Evolutionary conservation across 2,329 filamentous ascomycete species (phyloP).

Genomic region (Penicillium sp.): DNA sequence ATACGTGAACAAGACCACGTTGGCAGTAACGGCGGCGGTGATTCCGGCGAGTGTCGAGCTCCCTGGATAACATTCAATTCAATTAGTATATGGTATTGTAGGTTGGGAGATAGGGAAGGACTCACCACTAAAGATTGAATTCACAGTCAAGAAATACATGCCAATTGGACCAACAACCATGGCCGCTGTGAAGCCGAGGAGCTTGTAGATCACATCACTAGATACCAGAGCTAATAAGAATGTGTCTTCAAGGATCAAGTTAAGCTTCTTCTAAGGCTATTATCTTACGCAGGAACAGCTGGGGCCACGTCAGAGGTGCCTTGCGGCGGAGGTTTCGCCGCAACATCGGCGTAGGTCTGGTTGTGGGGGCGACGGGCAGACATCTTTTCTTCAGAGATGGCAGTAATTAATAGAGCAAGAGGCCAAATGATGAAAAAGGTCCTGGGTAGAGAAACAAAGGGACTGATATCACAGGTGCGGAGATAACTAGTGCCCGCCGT

Average conservation of each 20-base stretch:
- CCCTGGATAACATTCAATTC: constrained; percentile 46
- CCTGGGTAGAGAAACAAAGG: background rate
- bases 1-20: constrained; percentile 83
- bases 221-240: constrained; percentile 28
- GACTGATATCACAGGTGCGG: constrained; percentile 1
- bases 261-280: background rate
- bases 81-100: background rate
- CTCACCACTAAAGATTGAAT: constrained; percentile 67
- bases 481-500: constrained; percentile 4
- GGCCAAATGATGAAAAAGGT: background rate
- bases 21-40: constrained; percentile 78
- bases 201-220: constrained; percentile 74
- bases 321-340: constrained; percentile 27
- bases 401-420: background rate
- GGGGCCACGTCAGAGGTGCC: constrained; percentile 66
- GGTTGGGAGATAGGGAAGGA: constrained; percentile 4
- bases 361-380: constrained; percentile 26
- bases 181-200: constrained; percentile 79
- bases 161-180: constrained; percentile 84
- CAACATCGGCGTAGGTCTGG: constrained; percentile 25
- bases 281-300: constrained; percentile 67
- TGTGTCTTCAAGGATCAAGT: background rate
- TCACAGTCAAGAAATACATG: constrained; percentile 74
- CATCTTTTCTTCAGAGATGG: constrained; percentile 14
- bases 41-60: constrained; percentile 82